A percentile compares a stretch with the other conserved stretches of the same genome.
phyloP scores from a whole-genome alignment of 805 yeast genomes.

The Zygosaccharomyces lentus region DNA sequence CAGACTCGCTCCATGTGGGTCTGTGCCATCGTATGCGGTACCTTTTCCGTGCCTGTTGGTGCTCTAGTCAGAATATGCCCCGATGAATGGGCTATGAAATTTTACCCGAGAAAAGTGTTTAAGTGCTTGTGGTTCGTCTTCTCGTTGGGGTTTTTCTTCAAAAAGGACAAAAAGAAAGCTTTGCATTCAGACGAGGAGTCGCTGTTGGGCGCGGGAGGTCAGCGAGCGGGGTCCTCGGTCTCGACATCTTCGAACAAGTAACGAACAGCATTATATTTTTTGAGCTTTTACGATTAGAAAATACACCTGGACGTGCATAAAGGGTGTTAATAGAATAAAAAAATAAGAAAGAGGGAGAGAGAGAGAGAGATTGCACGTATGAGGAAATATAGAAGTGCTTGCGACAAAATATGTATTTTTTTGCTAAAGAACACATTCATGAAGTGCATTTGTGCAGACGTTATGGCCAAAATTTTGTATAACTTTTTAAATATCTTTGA shows the following conservation, averaged over 20 bases:
- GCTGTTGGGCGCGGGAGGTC: conserved; percentile 19
- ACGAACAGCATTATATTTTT: not conserved
- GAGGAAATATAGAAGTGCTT: not conserved
- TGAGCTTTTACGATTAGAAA: not conserved
- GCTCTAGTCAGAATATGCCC: conserved; percentile 73
- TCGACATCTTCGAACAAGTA: not conserved
- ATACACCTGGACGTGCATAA: not conserved
- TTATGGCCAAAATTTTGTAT: not conserved
- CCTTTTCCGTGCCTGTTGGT: conserved; percentile 78
- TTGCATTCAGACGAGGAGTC: conserved; percentile 30
- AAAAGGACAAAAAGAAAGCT: conserved; percentile 11
- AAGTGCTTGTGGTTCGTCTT: conserved; percentile 16
- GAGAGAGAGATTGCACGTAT: not conserved
- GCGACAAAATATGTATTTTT: no score
- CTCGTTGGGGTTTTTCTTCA: conserved; percentile 26
- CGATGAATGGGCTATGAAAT: conserved; percentile 61
- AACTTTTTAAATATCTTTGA: not conserved
- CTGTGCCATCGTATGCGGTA: conserved; percentile 76
- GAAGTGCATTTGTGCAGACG: not conserved
- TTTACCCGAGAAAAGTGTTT: conserved; percentile 44
- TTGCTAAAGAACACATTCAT: not conserved
- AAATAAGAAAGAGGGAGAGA: not conserved
- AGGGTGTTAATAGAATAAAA: not conserved
- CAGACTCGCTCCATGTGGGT: conserved; percentile 90
- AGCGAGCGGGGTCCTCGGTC: not conserved